Conservation (phyloP, 345 rosid species). For the Trapa bicornis region DNA sequence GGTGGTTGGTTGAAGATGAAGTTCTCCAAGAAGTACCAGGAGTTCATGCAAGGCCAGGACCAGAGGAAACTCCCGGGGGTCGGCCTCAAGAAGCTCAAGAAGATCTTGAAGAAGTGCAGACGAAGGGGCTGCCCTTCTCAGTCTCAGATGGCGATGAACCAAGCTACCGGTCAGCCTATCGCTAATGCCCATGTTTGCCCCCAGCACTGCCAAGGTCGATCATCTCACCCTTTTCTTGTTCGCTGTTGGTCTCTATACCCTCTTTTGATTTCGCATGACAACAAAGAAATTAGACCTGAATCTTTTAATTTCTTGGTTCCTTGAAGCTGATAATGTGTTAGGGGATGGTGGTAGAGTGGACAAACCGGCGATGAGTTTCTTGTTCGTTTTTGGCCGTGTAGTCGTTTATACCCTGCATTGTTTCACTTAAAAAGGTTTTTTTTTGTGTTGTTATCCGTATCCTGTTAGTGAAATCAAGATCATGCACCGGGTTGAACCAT, state of each 20-base stretch:
- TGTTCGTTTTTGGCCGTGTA: not conserved
- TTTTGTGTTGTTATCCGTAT: not conserved
- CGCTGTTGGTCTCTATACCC: not conserved
- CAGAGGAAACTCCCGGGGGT: slow-evolving; percentile 57
- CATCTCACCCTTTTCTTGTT: not conserved
- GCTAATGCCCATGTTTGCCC: slow-evolving; percentile 5
- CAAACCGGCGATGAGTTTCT: not conserved
- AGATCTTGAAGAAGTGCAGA: slow-evolving; percentile 63
- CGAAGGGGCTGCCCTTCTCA: slow-evolving; percentile 15
- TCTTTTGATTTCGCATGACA: too few relatives aligned
- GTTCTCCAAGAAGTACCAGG: slow-evolving; percentile 83
- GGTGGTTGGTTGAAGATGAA: slow-evolving; percentile 30
- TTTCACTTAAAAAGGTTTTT: not conserved
- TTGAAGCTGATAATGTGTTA: not conserved
- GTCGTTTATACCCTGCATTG: not conserved
- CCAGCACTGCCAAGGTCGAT: slow-evolving; percentile 9
- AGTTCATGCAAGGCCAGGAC: slow-evolving; percentile 64
- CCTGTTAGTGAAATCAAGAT: not conserved
- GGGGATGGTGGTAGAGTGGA: not conserved
- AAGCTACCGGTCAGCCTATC: not conserved
- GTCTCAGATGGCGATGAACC: slow-evolving; percentile 14
- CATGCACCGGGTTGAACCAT: not conserved
- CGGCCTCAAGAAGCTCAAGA: slow-evolving; percentile 83
- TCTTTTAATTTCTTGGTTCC: too few relatives aligned
- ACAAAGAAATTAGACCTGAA: too few relatives aligned